Evolutionary conservation across 2,329 filamentous ascomycete species (phyloP).

Genomic region (Talaromyces funiculosus): DNA sequence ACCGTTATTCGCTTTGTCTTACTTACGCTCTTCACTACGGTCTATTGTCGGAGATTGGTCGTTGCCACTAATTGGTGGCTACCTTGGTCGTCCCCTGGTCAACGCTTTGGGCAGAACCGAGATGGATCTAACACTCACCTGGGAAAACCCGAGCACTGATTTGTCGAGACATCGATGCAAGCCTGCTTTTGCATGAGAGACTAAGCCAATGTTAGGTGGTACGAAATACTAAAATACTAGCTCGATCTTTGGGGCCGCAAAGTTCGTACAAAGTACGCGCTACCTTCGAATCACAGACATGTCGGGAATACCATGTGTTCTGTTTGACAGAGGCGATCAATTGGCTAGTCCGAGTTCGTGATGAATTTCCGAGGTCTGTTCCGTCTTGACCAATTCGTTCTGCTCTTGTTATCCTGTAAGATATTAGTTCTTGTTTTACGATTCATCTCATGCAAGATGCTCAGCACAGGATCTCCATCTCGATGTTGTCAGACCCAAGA

Average conservation of each 20-base stretch:
- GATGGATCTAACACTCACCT: neutral
- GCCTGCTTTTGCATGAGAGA: neutral
- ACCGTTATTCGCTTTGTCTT: neutral
- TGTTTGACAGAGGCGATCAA: neutral
- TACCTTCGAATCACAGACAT: neutral
- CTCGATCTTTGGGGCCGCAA: neutral
- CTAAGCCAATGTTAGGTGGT: neutral
- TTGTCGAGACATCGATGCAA: neutral
- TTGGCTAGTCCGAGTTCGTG: neutral
- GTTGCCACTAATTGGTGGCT: slow-evolving; percentile 1
- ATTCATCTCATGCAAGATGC: neutral
- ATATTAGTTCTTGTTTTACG: too few relatives aligned
- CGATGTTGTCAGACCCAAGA: neutral
- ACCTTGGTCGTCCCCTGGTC: neutral
- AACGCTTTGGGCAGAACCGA: neutral
- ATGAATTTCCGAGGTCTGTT: neutral
- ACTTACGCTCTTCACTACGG: neutral
- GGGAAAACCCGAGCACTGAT: neutral
- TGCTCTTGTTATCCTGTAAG: neutral
- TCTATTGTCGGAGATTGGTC: slow-evolving; percentile 10
- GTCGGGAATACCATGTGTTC: neutral
- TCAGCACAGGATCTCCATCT: neutral
- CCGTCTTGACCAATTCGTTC: neutral
- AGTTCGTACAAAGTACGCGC: neutral
- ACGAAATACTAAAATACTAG: neutral